These are phyloP conservation scores for Angomonas deanei DNA, from an alignment of 208 protist genomes.

Conservation along the genomic window DNA sequence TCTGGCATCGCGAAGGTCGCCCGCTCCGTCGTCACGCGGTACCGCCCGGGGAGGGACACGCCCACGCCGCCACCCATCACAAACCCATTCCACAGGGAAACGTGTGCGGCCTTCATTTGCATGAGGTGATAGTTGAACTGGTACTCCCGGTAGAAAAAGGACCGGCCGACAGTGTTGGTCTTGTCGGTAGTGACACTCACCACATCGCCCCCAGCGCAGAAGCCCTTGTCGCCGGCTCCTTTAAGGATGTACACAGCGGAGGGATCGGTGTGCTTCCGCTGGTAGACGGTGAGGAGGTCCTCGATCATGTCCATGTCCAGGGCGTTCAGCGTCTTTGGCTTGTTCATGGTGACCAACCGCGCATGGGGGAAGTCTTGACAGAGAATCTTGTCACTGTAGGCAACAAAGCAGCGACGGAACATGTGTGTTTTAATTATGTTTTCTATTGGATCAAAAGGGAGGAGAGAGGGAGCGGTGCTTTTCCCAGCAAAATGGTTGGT, in stretches of 20 bases:
- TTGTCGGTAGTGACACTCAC: constrained; percentile 33
- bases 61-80: constrained; percentile 80
- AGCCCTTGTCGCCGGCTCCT: constrained; percentile 59
- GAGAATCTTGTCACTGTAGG: constrained; percentile 20
- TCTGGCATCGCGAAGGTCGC: constrained; percentile 82
- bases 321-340: constrained; percentile 56
- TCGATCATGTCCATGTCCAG: constrained; percentile 48
- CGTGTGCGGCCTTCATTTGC: constrained; percentile 42
- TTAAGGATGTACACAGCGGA: constrained; percentile 45
- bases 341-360: constrained; percentile 48
- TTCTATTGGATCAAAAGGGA: neutral
- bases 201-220: constrained; percentile 86
- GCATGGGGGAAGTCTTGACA: constrained; percentile 45
- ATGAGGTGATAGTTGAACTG: constrained; percentile 59
- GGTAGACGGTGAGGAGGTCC: constrained; percentile 24
- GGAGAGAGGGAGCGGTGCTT: neutral
- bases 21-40: constrained; percentile 72
- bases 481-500: neutral
- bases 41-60: constrained; percentile 63
- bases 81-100: constrained; percentile 81
- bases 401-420: constrained; percentile 11
- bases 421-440: too few relatives aligned
- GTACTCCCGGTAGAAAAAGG: constrained; percentile 75
- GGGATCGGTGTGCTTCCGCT: constrained; percentile 16
- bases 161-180: constrained; percentile 14